Percentiles rank a stretch among this genome's conserved stretches.
phyloP scores from a whole-genome alignment of 306 rosid species.

The Boehmeria nivea region DNA sequence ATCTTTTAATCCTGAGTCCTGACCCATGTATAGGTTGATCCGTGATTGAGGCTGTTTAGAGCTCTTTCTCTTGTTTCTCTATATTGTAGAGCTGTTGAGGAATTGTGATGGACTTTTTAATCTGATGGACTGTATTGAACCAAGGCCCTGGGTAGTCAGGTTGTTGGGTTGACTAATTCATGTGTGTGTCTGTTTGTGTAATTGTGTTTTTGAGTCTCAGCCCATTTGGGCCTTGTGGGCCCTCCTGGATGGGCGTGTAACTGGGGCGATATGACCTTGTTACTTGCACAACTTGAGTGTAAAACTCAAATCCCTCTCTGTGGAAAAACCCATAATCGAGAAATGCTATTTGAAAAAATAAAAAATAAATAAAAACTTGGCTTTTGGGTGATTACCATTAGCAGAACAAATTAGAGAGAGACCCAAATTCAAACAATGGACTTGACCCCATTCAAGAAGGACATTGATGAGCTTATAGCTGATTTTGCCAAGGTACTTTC shows the following conservation, averaged over 20 bases:
- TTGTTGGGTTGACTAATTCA: slow-evolving; percentile 14
- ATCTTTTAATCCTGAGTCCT: too few relatives aligned
- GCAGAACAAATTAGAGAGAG: too few relatives aligned
- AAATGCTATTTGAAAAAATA: too few relatives aligned
- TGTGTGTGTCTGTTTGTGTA: neutral
- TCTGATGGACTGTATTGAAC: slow-evolving; percentile 22
- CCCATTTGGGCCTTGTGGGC: slow-evolving; percentile 23
- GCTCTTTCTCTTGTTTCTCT: slow-evolving; percentile 16
- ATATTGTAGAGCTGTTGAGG: slow-evolving; percentile 16
- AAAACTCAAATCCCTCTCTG: too few relatives aligned
- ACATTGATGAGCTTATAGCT: slow-evolving; percentile 67
- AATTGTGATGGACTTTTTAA: neutral
- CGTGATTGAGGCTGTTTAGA: neutral
- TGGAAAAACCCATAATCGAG: too few relatives aligned
- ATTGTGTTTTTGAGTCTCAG: neutral
- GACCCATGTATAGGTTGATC: too few relatives aligned
- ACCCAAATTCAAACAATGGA: slow-evolving; percentile 32
- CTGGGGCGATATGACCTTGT: too few relatives aligned
- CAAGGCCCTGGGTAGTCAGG: slow-evolving; percentile 17
- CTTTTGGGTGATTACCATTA: too few relatives aligned
- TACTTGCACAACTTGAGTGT: too few relatives aligned
- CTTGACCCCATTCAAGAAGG: slow-evolving; percentile 46
- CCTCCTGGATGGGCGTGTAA: too few relatives aligned
- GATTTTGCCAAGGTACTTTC: slow-evolving; percentile 47
- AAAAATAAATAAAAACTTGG: too few relatives aligned